Percentiles rank a stretch among this genome's conserved stretches.
phyloP scores from a whole-genome alignment of 768 basidiomycete species.

The Clathrus columnatus region DNA sequence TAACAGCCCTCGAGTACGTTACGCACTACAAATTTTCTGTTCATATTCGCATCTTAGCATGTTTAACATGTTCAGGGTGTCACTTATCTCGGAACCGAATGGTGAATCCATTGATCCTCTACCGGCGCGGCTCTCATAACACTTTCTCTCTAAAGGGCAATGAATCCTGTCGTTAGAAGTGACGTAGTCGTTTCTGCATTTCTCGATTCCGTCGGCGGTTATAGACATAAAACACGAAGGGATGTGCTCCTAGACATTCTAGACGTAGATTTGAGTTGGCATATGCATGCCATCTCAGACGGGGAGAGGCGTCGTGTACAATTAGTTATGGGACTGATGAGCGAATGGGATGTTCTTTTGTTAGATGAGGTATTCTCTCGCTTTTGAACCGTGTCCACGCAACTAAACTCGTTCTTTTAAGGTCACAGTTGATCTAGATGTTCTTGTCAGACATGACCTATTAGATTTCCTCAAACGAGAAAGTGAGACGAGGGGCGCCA shows the following conservation, averaged over 20 bases:
- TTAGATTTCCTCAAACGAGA: constrained; percentile 81
- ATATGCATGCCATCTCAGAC: constrained; percentile 92
- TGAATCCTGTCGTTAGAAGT: constrained; percentile 91
- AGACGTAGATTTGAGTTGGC: constrained; percentile 94
- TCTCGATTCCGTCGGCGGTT: constrained; percentile 95
- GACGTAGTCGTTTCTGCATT: constrained; percentile 92
- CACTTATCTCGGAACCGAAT: constrained; percentile 89
- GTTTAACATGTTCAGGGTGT: constrained; percentile 42
- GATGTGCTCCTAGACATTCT: constrained; percentile 83
- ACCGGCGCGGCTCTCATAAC: neutral
- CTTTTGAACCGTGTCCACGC: neutral
- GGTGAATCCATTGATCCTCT: constrained; percentile 37
- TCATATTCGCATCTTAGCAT: constrained; percentile 10
- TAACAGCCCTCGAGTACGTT: constrained; percentile 50
- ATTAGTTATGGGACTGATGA: constrained; percentile 93
- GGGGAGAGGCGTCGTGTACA: constrained; percentile 92
- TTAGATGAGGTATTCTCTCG: constrained; percentile 73
- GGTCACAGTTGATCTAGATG: constrained; percentile 97
- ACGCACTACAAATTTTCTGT: neutral
- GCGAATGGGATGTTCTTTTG: constrained; percentile 84
- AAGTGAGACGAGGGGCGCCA: constrained; percentile 69
- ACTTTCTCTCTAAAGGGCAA: constrained; percentile 51
- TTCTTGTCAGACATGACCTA: constrained; percentile 87
- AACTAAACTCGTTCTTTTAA: constrained; percentile 21
- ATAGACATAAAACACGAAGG: constrained; percentile 81